Base-by-base conservation (phyloP, 345 rosid species). In the Bruguiera gymnorhiza region DNA sequence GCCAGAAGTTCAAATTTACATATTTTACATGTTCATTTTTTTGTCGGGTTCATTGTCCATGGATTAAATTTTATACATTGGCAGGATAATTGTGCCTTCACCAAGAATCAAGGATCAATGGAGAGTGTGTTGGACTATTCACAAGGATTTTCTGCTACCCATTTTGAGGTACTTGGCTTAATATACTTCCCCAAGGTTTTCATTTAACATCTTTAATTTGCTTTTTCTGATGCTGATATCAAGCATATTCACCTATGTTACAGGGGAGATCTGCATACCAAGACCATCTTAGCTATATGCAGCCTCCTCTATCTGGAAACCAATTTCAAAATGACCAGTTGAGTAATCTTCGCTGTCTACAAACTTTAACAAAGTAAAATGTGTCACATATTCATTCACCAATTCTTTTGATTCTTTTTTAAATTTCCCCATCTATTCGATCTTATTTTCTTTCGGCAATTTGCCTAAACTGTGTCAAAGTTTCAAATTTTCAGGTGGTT, bases 131-230 rank as follows among this genome's bases (percentile, higher is more conserved):
- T 84, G 68, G 87, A 88, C 68, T 85, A 83, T 67, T 82, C 92
- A 57, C 91, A 85, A 76, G 89, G 82, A 58, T 86, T 81, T 77
- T 87, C 95, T 19, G 87, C 95, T 56, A 86, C 86, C 61, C 83
- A 77, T 63, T 82, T 85, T 80, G 82, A 89, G 95, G 97, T 91
- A 67, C 20, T 34, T 70, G 27, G n/a, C 29, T 48, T 31, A 58
- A 23, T 23, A 13, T n/a, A 21, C 5, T 43, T 11, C 50, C 50
- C 19, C 18, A 15, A 15, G 16, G 5, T 43, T 43, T 43, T 43
- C 50, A 43, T 3, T 11, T 13, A 43, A 13, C 50, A 43, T 13
- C 18, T 43, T 43, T 43, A 15, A 43, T 43, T 11, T 43, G 16
- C 60, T 48, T 75, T 50, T 61, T 60, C 43, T 65, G 20, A 54